Percentiles rank a stretch among this genome's conserved stretches.
Evolutionary conservation across 192 early-diverging fungal species (phyloP).

Genomic region (Umbelopsis isabellina): DNA sequence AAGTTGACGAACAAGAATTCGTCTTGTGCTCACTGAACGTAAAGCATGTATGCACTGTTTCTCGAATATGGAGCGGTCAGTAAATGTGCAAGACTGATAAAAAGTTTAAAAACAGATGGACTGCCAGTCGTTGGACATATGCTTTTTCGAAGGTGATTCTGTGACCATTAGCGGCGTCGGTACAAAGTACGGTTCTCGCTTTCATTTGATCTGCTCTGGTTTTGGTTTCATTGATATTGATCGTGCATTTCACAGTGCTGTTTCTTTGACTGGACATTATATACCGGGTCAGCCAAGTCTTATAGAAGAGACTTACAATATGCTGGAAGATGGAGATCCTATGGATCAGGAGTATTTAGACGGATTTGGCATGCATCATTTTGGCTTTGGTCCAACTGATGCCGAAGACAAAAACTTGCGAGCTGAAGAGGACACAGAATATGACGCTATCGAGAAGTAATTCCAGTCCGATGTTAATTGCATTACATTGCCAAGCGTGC

Average conservation of each 20-base stretch:
- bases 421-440: conserved; percentile 10
- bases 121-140: not conserved
- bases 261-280: conserved; percentile 18
- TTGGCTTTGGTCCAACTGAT: conserved; percentile 19
- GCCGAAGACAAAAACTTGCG: conserved; percentile 16
- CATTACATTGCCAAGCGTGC: not conserved
- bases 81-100: not conserved
- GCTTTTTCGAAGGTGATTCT: conserved; percentile 11
- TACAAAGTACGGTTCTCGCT: not conserved
- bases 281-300: conserved; percentile 13
- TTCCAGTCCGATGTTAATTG: not conserved
- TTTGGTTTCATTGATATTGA: too few relatives aligned
- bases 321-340: conserved; percentile 24
- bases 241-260: not conserved
- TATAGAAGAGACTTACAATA: conserved; percentile 11
- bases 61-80: not conserved
- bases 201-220: too few relatives aligned
- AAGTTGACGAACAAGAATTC: conserved; percentile 3
- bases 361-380: conserved; percentile 29
- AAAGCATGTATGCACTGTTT: not conserved
- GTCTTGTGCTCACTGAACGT: conserved; percentile 6
- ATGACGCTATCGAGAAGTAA: conserved; percentile 19
- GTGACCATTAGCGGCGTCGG: not conserved
- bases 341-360: conserved; percentile 22
- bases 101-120: not conserved